Evolutionary conservation across 495 filamentous ascomycete species (phyloP), one percentile per base, ranked within the genome.

Genomic region (Penicillium salamii): DNA sequence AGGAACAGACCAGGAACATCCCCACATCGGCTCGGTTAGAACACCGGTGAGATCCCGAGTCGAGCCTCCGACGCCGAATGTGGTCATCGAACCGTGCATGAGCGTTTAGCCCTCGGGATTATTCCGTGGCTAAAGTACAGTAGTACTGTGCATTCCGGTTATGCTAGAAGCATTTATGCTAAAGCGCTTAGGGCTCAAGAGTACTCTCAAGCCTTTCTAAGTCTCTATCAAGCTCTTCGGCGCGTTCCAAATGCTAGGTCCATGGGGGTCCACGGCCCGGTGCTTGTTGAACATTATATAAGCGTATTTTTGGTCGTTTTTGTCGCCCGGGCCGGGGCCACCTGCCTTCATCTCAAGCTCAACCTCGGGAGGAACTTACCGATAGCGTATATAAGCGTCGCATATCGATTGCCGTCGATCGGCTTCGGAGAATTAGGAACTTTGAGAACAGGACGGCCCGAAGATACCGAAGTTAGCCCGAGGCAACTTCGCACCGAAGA

Each of bases 1-100:
- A 35, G 24, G 20, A 46, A 46, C 32, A 44, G 17, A 7, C 32
- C 43, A 46, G 14, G 32, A 46, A 46, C 43, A 34, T 42, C 53
- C 28, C 53, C 53, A 55, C 53, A 52, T 55, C 53, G 53, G 49
- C 43, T 46, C 43, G 43, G 43, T 35, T 35, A 52, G 40, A 48
- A 48, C 11, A 24, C 32, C 47, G 53, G 26, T 38, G 37, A 42
- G 38, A 55, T 46, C 33, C 43, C 43, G 43, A 46, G 31, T 46
- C n/a, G n/a, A n/a, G n/a, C n/a, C n/a, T n/a, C 53, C 53, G 53
- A 52, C 38, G 42, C 42, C 53, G 49, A 41, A 38, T 46, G 13
- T 26, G 44, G 38, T 20, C 19, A 24, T 43, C 40, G 14, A 39
- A 40, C 36, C 37, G 34, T 39, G 45, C 45, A 32, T 19, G 46